A percentile compares a stretch with the other conserved stretches of the same genome.
phyloP scores from a whole-genome alignment of 176 grass and related monocot genomes.

The Tuctoria greenei region DNA sequence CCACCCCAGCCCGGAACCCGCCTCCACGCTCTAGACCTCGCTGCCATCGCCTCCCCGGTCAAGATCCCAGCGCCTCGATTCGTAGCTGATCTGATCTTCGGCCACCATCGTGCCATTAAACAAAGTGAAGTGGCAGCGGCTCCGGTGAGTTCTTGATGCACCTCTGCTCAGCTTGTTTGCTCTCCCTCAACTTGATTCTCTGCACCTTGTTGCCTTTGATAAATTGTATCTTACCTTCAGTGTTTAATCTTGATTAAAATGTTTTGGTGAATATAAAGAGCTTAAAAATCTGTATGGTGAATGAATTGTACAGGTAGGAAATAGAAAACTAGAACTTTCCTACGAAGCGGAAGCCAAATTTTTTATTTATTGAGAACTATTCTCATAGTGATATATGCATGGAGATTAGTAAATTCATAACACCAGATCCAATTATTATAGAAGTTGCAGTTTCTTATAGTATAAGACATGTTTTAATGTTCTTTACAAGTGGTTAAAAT shows the following conservation, averaged over 20 bases:
- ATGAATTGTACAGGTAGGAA: conserved; percentile 20
- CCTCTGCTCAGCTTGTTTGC: too few species aligned
- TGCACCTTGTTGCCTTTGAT: too few species aligned
- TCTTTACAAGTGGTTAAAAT: conserved; percentile 1
- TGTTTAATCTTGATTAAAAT: conserved; percentile 25
- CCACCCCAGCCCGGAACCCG: too few species aligned
- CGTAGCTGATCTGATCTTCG: too few species aligned
- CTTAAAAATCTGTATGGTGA: conserved; percentile 44
- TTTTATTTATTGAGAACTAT: neutral
- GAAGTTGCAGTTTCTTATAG: conserved; percentile 1
- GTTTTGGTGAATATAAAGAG: conserved; percentile 31
- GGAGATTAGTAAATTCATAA: neutral
- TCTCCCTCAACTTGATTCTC: too few species aligned
- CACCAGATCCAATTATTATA: neutral
- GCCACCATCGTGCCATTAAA: too few species aligned
- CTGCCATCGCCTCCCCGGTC: too few species aligned
- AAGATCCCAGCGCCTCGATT: too few species aligned
- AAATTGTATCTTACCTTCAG: neutral
- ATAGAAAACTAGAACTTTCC: conserved; percentile 12
- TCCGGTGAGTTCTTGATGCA: too few species aligned
- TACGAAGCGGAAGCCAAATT: neutral
- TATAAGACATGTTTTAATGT: conserved; percentile 11
- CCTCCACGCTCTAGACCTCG: too few species aligned
- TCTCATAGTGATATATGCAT: neutral
- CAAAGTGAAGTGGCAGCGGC: too few species aligned